Evolutionary conservation across 148 eudicot genomes (phyloP).

Genomic region (Spergularia bocconei): DNA sequence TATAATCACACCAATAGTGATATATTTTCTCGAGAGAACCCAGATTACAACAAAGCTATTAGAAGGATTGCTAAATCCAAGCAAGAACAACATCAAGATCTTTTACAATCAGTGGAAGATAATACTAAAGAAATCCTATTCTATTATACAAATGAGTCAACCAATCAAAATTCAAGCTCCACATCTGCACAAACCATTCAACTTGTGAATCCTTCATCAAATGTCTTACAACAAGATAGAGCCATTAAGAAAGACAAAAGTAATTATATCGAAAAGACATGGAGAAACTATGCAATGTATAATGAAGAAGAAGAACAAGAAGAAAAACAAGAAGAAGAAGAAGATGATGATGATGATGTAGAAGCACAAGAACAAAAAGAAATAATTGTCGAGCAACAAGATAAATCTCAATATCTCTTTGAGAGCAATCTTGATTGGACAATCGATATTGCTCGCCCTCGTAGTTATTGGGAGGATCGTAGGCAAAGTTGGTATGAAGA

Average conservation of each 20-base stretch:
- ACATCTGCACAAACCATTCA: conserved; percentile 19
- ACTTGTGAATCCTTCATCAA: conserved; percentile 22
- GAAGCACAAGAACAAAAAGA: conserved; percentile 17
- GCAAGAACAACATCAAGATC: background rate
- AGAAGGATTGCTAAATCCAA: background rate
- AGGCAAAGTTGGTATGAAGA: conserved; percentile 77
- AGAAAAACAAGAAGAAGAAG: conserved; percentile 5
- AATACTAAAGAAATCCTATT: background rate
- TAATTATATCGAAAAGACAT: background rate
- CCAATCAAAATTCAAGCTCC: background rate
- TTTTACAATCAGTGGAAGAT: background rate
- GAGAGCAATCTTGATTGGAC: conserved; percentile 59
- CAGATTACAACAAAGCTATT: background rate
- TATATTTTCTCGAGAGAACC: background rate
- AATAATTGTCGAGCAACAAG: conserved; percentile 30
- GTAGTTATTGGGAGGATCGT: conserved; percentile 77
- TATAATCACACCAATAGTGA: background rate
- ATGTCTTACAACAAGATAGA: background rate
- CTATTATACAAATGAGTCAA: background rate
- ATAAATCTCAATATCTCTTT: conserved; percentile 5
- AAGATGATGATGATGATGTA: conserved; percentile 26
- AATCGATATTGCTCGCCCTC: conserved; percentile 67
- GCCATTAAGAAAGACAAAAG: conserved; percentile 13
- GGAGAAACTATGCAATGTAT: background rate
- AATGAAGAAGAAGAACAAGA: conserved; percentile 17